Percentiles rank a stretch among this genome's conserved stretches.
Evolutionary conservation across 2,329 filamentous ascomycete species (phyloP).

Genomic region (Chrysoporthe austroafricana): DNA sequence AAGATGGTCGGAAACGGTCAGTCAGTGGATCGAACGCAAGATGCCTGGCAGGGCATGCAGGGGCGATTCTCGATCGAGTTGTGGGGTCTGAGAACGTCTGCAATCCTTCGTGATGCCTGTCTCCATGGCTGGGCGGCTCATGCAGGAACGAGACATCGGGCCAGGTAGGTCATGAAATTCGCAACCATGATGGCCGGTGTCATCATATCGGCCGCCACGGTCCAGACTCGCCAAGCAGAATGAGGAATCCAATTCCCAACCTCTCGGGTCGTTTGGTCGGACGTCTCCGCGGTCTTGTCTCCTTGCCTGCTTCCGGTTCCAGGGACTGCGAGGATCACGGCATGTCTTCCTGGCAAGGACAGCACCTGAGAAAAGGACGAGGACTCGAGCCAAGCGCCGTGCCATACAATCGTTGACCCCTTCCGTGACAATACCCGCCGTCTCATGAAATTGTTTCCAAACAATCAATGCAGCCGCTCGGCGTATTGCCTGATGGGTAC

Average conservation of each 20-base stretch:
- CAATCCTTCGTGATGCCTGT: background rate
- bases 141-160: background rate
- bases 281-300: background rate
- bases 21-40: constrained; percentile 15
- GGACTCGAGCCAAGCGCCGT: constrained; percentile 2
- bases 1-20: constrained; percentile 15
- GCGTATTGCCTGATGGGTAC: constrained; percentile 4
- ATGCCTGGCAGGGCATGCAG: background rate
- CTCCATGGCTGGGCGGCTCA: background rate
- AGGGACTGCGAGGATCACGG: background rate
- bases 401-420: constrained; percentile 3
- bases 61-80: background rate
- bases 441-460: background rate
- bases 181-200: no score
- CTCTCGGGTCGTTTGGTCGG: background rate
- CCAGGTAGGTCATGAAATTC: background rate
- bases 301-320: constrained; percentile 9
- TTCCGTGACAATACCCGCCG: background rate
- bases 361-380: background rate
- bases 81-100: constrained; percentile 2
- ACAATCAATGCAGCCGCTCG: constrained; percentile 12
- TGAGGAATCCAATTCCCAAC: background rate
- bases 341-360: background rate
- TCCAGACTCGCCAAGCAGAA: background rate
- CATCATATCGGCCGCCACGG: background rate